phyloP scores from a whole-genome alignment of 257 asterid species.

The Fraxinus quadrangulata region DNA sequence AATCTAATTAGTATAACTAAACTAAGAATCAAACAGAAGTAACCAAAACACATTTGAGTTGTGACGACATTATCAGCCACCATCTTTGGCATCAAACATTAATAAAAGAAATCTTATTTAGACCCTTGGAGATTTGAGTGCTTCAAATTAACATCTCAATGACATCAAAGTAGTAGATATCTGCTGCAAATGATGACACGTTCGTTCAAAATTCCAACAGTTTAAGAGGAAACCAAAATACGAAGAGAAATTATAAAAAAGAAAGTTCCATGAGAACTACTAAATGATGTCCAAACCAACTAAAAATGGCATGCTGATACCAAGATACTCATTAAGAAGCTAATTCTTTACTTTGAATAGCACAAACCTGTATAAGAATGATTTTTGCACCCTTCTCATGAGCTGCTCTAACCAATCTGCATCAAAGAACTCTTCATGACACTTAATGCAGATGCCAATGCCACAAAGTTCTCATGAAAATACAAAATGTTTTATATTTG shows the following conservation, averaged over 20 bases:
- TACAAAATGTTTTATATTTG: background rate
- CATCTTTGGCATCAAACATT: background rate
- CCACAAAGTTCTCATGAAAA: background rate
- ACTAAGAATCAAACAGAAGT: background rate
- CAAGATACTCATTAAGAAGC: constrained; percentile 12
- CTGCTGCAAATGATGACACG: background rate
- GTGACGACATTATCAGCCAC: background rate
- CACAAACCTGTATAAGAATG: constrained; percentile 83
- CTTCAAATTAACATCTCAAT: background rate
- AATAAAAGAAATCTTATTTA: background rate
- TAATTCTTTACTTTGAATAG: constrained; percentile 13
- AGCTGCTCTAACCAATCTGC: constrained; percentile 92
- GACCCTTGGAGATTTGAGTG: background rate
- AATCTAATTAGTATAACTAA: background rate
- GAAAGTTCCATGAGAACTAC: constrained; percentile 1
- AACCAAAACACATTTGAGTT: background rate
- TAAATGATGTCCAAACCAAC: constrained; percentile 5
- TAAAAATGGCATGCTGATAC: constrained; percentile 2
- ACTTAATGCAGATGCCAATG: constrained; percentile 9
- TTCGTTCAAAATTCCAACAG: background rate
- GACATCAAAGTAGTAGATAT: background rate
- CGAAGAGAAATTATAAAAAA: background rate
- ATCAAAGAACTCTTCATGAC: constrained; percentile 22
- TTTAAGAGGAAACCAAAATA: background rate
- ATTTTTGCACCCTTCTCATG: constrained; percentile 86